Conservation (phyloP, 176 grass and related monocot species). For the Raddia distichophylla region DNA sequence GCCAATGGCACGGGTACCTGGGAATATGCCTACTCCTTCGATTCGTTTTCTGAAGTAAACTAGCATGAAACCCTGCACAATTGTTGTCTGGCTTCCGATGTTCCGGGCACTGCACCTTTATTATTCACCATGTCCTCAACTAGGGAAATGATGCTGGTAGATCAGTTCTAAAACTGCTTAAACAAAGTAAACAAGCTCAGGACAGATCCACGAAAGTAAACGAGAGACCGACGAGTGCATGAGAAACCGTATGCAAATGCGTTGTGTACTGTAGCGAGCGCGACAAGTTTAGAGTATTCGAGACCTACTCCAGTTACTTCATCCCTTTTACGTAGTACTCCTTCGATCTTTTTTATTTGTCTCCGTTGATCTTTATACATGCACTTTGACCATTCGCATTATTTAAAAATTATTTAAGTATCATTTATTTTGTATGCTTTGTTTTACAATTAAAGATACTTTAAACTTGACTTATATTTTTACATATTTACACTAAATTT, state of each 20-base stretch:
- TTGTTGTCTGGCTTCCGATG: neutral
- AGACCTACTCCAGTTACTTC: no score
- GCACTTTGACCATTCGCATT: no score
- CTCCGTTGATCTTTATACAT: no score
- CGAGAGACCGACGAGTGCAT: neutral
- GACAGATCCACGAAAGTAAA: neutral
- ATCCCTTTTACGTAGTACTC: no score
- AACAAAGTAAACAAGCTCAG: neutral
- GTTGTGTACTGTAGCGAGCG: neutral
- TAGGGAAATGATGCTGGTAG: neutral
- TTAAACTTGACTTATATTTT: no score
- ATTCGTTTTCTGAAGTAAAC: slow-evolving; percentile 22
- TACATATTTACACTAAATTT: no score
- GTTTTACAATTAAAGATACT: no score
- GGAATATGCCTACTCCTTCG: slow-evolving; percentile 4
- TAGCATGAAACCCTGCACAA: neutral
- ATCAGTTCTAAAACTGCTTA: neutral
- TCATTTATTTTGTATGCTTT: no score
- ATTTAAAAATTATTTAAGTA: no score
- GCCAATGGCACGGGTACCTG: neutral
- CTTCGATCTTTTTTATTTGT: no score
- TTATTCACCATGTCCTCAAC: neutral
- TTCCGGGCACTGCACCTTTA: neutral
- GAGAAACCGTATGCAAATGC: neutral
- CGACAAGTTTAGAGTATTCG: no score